A percentile compares a stretch with the other conserved stretches of the same genome.
phyloP scores from a whole-genome alignment of 2,329 filamentous ascomycete species.

The Cadophora sp. region DNA sequence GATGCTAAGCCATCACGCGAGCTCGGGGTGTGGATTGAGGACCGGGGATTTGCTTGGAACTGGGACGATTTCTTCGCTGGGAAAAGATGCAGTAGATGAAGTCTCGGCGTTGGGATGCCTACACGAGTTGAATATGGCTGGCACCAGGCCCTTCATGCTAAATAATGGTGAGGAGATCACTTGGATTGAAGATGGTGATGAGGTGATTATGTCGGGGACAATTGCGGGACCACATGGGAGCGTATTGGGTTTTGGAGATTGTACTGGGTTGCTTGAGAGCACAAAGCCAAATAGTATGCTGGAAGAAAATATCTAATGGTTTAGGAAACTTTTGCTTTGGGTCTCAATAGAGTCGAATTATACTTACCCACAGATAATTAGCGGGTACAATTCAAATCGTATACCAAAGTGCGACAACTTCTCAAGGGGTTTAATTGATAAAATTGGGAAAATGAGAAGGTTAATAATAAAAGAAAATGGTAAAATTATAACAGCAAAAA shows the following conservation, averaged over 20 bases:
- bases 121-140: conserved; percentile 42
- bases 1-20: conserved; percentile 48
- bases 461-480: too few relatives aligned
- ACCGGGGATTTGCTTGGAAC: conserved; percentile 52
- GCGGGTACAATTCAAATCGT: too few relatives aligned
- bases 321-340: too few relatives aligned
- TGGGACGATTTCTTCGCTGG: conserved; percentile 48
- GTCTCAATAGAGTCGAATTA: too few relatives aligned
- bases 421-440: too few relatives aligned
- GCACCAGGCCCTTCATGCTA: conserved; percentile 22
- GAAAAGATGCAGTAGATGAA: conserved; percentile 52
- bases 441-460: too few relatives aligned
- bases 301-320: too few relatives aligned
- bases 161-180: conserved; percentile 36
- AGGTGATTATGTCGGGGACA: conserved; percentile 26
- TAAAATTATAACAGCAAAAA: too few relatives aligned
- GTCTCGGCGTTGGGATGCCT: conserved; percentile 45
- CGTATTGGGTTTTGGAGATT: conserved; percentile 41
- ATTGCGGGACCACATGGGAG: conserved; percentile 24
- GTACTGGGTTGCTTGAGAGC: conserved; percentile 24
- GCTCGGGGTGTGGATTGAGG: conserved; percentile 47
- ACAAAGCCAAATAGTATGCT: not conserved
- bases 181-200: conserved; percentile 51
- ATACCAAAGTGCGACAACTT: too few relatives aligned
- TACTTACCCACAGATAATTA: too few relatives aligned